Percentiles rank a stretch among this genome's conserved stretches.
Conservation (phyloP, 225 moss, liverwort and hornwort genomes). For the Polytrichum commune region DNA sequence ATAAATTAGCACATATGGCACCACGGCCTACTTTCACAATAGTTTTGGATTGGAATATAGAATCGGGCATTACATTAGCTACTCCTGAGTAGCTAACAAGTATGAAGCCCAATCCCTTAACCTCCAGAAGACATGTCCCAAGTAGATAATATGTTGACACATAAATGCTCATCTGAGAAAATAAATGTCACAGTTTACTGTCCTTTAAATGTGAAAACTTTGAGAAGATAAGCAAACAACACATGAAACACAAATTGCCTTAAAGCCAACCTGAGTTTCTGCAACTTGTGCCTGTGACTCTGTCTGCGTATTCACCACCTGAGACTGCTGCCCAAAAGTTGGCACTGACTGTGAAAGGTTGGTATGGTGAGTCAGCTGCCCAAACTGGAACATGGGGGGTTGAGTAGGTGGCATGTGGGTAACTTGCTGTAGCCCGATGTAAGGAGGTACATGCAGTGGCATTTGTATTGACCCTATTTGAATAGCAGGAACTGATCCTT, state of each 20-base stretch:
- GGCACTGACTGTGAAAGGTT: slow-evolving; percentile 29
- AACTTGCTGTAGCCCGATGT: slow-evolving; percentile 53
- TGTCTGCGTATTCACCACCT: slow-evolving; percentile 34
- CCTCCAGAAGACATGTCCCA: no score
- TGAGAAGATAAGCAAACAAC: neutral
- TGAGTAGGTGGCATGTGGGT: slow-evolving; percentile 37
- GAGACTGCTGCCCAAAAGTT: slow-evolving; percentile 27
- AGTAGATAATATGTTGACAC: no score
- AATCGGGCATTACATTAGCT: no score
- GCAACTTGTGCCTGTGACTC: slow-evolving; percentile 40
- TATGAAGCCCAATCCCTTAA: no score
- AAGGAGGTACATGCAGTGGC: slow-evolving; percentile 82
- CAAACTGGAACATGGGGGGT: slow-evolving; percentile 82
- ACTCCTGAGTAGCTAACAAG: no score
- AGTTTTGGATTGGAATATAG: no score
- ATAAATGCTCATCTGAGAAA: no score
- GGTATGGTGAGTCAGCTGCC: slow-evolving; percentile 72
- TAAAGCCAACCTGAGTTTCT: slow-evolving; percentile 21
- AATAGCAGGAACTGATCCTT: slow-evolving; percentile 82
- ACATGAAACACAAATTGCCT: slow-evolving; percentile 19
- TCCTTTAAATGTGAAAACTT: neutral
- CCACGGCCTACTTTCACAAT: no score
- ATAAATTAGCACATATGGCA: no score
- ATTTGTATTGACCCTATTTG: slow-evolving; percentile 98
- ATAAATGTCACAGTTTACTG: no score